These are phyloP conservation scores for Xylaria flabelliformis DNA, from an alignment of 495 filamentous ascomycete species.

Conservation along the genomic window DNA sequence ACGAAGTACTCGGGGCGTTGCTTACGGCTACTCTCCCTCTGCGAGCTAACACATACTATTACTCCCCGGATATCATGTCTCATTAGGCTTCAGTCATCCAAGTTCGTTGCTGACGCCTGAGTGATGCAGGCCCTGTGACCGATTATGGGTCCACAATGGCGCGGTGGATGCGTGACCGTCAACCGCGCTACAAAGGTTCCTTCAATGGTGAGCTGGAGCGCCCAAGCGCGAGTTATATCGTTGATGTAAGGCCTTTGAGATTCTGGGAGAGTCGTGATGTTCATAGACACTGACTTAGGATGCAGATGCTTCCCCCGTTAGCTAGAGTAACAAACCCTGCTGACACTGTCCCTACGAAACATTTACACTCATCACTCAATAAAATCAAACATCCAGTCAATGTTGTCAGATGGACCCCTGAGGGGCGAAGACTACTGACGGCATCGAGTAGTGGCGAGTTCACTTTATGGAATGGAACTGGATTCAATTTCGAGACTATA, in stretches of 20 bases:
- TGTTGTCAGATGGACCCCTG: slow-evolving; percentile 96
- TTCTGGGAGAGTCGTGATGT: background rate
- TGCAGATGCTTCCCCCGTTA: slow-evolving; percentile 84
- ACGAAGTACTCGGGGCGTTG: background rate
- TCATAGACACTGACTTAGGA: slow-evolving; percentile 11
- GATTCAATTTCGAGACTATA: slow-evolving; percentile 99
- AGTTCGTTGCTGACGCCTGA: slow-evolving; percentile 33
- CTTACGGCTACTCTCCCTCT: background rate
- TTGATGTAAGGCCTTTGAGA: slow-evolving; percentile 71
- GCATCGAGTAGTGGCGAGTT: slow-evolving; percentile 97
- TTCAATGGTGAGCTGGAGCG: slow-evolving; percentile 76
- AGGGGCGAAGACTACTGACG: slow-evolving; percentile 88
- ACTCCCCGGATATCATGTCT: background rate
- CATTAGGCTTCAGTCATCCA: background rate
- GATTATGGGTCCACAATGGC: slow-evolving; percentile 94
- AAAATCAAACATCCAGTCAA: slow-evolving; percentile 98
- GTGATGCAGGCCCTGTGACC: slow-evolving; percentile 74
- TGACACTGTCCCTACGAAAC: slow-evolving; percentile 85
- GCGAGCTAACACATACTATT: background rate
- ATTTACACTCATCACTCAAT: slow-evolving; percentile 93
- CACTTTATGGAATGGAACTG: slow-evolving; percentile 97
- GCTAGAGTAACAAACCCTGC: slow-evolving; percentile 73
- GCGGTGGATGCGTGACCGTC: slow-evolving; percentile 89
- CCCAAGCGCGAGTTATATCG: slow-evolving; percentile 84
- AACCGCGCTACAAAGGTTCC: slow-evolving; percentile 73